These are phyloP conservation scores for Mycena belliarum DNA, from an alignment of 768 basidiomycete species.

Conservation along the genomic window DNA sequence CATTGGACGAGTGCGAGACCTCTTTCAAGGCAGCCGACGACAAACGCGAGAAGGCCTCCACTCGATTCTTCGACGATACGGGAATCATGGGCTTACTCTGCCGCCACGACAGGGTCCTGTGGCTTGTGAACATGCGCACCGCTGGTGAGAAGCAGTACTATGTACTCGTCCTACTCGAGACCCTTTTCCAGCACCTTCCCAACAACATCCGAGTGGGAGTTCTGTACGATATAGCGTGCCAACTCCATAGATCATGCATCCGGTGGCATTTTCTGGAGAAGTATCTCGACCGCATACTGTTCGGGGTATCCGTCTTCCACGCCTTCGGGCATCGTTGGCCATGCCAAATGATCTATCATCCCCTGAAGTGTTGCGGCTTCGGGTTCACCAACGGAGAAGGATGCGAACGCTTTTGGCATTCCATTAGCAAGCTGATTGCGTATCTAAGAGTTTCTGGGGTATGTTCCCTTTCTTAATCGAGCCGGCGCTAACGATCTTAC, in stretches of 20 bases:
- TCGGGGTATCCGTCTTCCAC: constrained; percentile 35
- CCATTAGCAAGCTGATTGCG: constrained; percentile 9
- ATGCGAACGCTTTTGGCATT: constrained; percentile 30
- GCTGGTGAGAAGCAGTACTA: constrained; percentile 36
- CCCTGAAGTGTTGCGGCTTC: constrained; percentile 27
- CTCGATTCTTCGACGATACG: constrained; percentile 26
- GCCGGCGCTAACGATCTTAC: too few relatives aligned
- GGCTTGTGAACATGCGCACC: constrained; percentile 33
- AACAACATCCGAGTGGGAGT: constrained; percentile 16
- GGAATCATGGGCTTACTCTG: constrained; percentile 37
- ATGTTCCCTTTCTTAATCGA: not conserved
- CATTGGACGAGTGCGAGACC: too few relatives aligned
- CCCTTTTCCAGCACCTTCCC: constrained; percentile 32
- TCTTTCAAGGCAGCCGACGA: too few relatives aligned
- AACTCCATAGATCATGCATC: constrained; percentile 24
- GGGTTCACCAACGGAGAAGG: constrained; percentile 32
- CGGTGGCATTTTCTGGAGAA: constrained; percentile 24
- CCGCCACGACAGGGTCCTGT: constrained; percentile 33
- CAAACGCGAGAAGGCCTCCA: constrained; percentile 19
- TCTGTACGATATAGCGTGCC: constrained; percentile 37
- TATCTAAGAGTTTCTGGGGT: constrained; percentile 30
- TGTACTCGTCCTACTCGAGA: constrained; percentile 30
- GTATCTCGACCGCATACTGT: constrained; percentile 26
- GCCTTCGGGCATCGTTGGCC: constrained; percentile 38
- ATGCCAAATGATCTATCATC: constrained; percentile 34